These are phyloP conservation scores for Annona cherimola DNA, from an alignment of 164 flowering plant species.

Conservation along the genomic window DNA sequence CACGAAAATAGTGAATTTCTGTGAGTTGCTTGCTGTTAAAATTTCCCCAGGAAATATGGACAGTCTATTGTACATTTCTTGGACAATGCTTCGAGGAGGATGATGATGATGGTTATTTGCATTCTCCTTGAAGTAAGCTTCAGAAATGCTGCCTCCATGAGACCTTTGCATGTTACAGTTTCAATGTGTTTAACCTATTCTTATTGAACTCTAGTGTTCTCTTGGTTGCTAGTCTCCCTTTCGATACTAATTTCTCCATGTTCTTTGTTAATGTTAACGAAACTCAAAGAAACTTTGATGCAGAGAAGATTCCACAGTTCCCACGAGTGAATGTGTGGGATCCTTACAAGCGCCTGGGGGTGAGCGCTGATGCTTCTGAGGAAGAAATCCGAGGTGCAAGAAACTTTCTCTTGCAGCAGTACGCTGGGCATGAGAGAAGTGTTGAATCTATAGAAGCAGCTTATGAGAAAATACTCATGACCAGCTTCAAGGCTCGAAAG, in stretches of 20 bases:
- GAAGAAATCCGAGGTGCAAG: conserved; percentile 94
- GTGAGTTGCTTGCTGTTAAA: too few relatives aligned
- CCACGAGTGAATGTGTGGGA: conserved; percentile 70
- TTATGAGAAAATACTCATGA: conserved; percentile 80
- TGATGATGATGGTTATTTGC: background rate
- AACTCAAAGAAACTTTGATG: background rate
- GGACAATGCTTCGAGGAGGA: background rate
- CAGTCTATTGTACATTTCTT: background rate
- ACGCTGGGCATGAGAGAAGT: conserved; percentile 82
- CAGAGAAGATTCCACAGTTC: conserved; percentile 58
- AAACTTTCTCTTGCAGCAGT: conserved; percentile 81
- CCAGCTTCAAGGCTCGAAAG: conserved; percentile 70
- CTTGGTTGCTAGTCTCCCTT: background rate
- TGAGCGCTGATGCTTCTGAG: conserved; percentile 70
- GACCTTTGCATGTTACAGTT: background rate
- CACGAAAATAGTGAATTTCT: too few relatives aligned
- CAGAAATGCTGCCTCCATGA: background rate
- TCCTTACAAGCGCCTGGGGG: conserved; percentile 87
- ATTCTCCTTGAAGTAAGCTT: too few relatives aligned
- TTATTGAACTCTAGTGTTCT: background rate
- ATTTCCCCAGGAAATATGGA: too few relatives aligned
- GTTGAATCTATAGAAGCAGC: conserved; percentile 92
- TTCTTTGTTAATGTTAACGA: background rate
- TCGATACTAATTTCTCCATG: background rate
- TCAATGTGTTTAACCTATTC: background rate